A percentile compares a stretch with the other conserved stretches of the same genome.
phyloP scores from a whole-genome alignment of 1,284 basidiomycete genomes.

The Exobasidium cylindrosporum region DNA sequence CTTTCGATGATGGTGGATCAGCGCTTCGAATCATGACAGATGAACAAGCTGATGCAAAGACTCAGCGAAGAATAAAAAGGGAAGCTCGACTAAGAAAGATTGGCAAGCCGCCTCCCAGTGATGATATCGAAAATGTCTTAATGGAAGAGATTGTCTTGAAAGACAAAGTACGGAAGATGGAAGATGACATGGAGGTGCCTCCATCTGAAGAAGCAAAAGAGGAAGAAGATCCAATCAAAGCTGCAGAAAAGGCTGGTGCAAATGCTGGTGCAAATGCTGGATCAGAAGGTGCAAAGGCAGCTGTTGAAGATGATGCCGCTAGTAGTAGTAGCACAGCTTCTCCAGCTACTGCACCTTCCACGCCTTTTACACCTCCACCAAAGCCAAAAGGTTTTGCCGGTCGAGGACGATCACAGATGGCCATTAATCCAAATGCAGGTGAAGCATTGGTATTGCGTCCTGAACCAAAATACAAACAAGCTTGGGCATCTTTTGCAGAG shows the following conservation, averaged over 20 bases:
- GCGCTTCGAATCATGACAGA: conserved; percentile 58
- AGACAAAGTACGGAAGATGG: conserved; percentile 12
- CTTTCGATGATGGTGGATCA: conserved; percentile 86
- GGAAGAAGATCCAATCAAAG: conserved; percentile 15
- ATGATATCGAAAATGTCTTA: conserved; percentile 37
- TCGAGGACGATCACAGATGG: conserved; percentile 19
- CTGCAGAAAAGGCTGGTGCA: conserved; percentile 10
- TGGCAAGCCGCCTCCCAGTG: conserved; percentile 39
- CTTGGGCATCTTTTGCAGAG: conserved; percentile 41
- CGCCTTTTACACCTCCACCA: conserved; percentile 10
- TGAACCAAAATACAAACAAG: conserved; percentile 42
- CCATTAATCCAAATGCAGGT: conserved; percentile 32
- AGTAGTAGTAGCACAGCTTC: background rate
- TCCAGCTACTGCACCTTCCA: conserved; percentile 1
- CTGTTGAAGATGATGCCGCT: conserved; percentile 1
- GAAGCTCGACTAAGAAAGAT: conserved; percentile 51
- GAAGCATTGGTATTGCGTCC: conserved; percentile 42
- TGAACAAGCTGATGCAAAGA: conserved; percentile 70
- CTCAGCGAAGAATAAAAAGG: conserved; percentile 59
- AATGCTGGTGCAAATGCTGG: conserved; percentile 11
- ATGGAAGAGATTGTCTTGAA: background rate
- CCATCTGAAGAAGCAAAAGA: background rate
- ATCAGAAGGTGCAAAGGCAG: conserved; percentile 4
- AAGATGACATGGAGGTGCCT: conserved; percentile 4
- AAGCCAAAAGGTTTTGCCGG: conserved; percentile 44